Conservation (phyloP, 2,329 filamentous ascomycete genomes). For the Fonsecaea erecta region DNA sequence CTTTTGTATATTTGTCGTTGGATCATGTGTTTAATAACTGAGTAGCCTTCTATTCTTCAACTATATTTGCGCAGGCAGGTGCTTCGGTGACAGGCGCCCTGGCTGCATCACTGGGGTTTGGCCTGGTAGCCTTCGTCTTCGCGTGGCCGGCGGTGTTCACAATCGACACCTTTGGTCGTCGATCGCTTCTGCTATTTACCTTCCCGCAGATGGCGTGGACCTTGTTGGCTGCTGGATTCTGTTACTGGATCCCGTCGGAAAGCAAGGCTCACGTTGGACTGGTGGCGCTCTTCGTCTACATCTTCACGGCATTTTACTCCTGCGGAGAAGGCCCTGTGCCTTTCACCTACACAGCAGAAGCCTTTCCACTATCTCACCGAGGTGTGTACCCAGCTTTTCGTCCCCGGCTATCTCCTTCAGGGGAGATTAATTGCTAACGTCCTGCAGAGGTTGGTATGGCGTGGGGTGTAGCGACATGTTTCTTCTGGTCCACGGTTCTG, state of each 20-base stretch:
- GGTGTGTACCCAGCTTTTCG: background rate
- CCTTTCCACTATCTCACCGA: constrained; percentile 54
- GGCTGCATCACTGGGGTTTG: constrained; percentile 24
- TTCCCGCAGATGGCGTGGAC: constrained; percentile 71
- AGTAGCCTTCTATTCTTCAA: background rate
- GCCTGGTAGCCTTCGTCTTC: constrained; percentile 29
- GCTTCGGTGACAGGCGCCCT: background rate
- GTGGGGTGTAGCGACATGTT: constrained; percentile 43
- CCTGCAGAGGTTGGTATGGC: constrained; percentile 45
- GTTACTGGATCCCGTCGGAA: constrained; percentile 55
- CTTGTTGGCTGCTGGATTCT: constrained; percentile 64
- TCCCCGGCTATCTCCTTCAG: too few relatives aligned
- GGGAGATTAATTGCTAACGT: too few relatives aligned
- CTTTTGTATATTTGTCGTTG: background rate
- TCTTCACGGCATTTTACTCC: background rate
- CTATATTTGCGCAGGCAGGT: background rate
- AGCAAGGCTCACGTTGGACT: background rate
- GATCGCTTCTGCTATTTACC: constrained; percentile 65
- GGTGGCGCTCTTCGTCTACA: background rate
- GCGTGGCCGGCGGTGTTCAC: constrained; percentile 48
- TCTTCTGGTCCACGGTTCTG: constrained; percentile 44
- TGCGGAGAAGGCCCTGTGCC: constrained; percentile 49
- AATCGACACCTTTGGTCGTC: constrained; percentile 68
- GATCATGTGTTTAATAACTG: background rate
- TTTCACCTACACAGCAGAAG: constrained; percentile 49